Conservation (phyloP, 2,329 filamentous ascomycete species). For the Aspergillus fijiensis region DNA sequence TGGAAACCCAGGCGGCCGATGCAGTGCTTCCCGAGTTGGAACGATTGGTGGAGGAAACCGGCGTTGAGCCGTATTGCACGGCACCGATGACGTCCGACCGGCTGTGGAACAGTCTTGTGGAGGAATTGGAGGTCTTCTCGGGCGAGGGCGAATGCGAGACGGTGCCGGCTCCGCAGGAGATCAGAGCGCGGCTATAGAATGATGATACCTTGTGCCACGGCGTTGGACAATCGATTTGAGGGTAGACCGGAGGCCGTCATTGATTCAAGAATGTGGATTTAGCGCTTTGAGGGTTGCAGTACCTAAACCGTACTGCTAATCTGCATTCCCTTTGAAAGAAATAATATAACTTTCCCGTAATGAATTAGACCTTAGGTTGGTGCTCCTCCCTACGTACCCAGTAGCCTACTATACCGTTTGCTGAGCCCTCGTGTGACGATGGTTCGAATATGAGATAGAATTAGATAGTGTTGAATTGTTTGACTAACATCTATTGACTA, state of each 20-base stretch:
- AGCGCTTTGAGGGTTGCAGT: too few relatives aligned
- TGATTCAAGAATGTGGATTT: too few relatives aligned
- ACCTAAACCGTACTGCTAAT: too few relatives aligned
- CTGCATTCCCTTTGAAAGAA: too few relatives aligned
- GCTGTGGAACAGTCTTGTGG: conserved; percentile 13
- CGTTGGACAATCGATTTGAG: not conserved
- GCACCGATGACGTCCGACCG: conserved; percentile 18
- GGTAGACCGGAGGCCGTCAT: not conserved
- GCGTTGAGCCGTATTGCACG: conserved; percentile 11
- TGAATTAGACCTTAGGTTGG: too few relatives aligned
- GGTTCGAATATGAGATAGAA: too few relatives aligned
- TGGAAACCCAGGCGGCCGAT: conserved; percentile 14
- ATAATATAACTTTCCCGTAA: too few relatives aligned
- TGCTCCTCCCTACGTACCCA: too few relatives aligned
- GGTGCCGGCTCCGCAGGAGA: not conserved
- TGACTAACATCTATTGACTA: too few relatives aligned
- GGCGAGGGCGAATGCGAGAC: not conserved
- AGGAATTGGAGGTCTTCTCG: conserved; percentile 8
- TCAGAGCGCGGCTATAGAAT: not conserved
- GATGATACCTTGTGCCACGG: not conserved
- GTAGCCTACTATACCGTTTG: too few relatives aligned
- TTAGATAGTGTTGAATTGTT: too few relatives aligned
- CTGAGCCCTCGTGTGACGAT: too few relatives aligned
- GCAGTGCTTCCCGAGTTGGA: conserved; percentile 15
- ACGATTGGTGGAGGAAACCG: conserved; percentile 7